Percentiles rank a stretch among this genome's conserved stretches.
Conservation (phyloP, 352 stramenopile genomes). For the Heterotrichella gracilis region DNA sequence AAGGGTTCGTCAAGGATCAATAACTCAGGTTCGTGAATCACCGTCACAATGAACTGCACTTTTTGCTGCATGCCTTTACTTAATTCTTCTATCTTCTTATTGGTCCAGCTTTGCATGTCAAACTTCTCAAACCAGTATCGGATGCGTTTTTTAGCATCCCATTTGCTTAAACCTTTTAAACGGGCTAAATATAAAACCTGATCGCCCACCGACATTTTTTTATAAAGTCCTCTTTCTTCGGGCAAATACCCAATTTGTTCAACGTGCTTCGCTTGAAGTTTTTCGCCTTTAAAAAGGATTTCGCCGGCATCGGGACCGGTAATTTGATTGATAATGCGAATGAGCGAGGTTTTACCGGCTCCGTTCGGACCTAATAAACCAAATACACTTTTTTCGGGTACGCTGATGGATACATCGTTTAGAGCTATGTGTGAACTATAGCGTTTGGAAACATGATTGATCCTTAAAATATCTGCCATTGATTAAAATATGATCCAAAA, state of each 20-base stretch:
- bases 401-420: background rate
- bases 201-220: background rate
- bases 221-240: background rate
- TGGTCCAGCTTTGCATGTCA: background rate
- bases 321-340: background rate
- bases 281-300: background rate
- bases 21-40: background rate
- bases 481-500: background rate
- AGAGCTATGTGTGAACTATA: background rate
- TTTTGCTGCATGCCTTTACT: slow-evolving; percentile 2
- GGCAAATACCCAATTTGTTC: background rate
- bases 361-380: background rate
- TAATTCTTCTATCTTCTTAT: background rate
- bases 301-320: background rate
- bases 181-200: background rate
- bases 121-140: background rate
- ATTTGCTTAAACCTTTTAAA: background rate
- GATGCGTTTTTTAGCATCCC: background rate
- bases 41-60: background rate
- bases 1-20: background rate
- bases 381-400: background rate
- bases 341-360: background rate
- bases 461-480: background rate
- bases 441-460: background rate
- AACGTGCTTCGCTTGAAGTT: background rate